Evolutionary conservation across 768 basidiomycete genomes (phyloP).

Genomic region (Crepidotus variabilis): DNA sequence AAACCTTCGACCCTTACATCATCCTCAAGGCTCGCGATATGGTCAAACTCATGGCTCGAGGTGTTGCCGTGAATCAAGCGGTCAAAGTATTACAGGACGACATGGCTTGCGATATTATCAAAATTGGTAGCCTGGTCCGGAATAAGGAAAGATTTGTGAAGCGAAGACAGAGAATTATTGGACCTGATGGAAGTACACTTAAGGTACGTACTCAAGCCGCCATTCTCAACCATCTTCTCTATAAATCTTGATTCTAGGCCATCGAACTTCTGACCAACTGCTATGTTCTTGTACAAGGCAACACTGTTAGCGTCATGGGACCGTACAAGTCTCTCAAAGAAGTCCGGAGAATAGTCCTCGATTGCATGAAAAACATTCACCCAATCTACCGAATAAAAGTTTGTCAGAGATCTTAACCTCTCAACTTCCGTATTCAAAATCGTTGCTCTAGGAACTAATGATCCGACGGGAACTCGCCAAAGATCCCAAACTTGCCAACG

Average conservation of each 20-base stretch:
- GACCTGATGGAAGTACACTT: constrained; percentile 94
- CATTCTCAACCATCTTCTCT: not conserved
- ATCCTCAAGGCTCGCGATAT: constrained; percentile 95
- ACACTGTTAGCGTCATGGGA: constrained; percentile 97
- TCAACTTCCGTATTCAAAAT: constrained; percentile 4
- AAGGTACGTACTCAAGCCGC: constrained; percentile 56
- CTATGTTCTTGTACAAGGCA: constrained; percentile 97
- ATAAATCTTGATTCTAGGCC: constrained; percentile 49
- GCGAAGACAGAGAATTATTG: constrained; percentile 92
- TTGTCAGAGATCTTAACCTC: not conserved
- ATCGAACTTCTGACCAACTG: constrained; percentile 95
- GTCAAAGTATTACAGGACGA: constrained; percentile 88
- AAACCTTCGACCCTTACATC: constrained; percentile 95
- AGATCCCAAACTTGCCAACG: constrained; percentile 91
- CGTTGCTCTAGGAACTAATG: constrained; percentile 80
- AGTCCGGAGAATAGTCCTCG: constrained; percentile 91
- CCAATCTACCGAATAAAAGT: constrained; percentile 99
- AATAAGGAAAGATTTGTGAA: constrained; percentile 98
- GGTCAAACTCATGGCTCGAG: constrained; percentile 91
- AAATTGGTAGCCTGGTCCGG: constrained; percentile 89
- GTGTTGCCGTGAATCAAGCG: constrained; percentile 81
- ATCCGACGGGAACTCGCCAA: constrained; percentile 96
- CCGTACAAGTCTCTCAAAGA: constrained; percentile 94
- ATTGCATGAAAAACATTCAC: constrained; percentile 99
- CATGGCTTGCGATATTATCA: constrained; percentile 94